Evolutionary conservation across 306 rosid genomes (phyloP).

Genomic region (Albizia julibrissin): DNA sequence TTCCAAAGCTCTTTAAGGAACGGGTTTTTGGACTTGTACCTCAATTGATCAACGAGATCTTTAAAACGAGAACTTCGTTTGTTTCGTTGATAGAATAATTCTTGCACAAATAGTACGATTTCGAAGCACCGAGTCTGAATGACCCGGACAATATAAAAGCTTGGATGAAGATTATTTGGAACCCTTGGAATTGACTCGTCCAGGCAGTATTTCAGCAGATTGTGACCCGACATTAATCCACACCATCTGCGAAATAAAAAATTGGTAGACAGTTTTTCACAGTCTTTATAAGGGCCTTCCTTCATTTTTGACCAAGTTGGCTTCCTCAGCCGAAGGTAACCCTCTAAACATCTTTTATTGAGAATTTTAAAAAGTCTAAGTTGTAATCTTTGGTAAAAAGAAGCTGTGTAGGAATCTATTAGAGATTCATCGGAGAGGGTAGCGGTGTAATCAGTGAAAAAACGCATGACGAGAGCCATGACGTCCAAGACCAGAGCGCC

Average conservation of each 20-base stretch:
- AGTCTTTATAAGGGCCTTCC: background rate
- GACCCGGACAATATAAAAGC: accelerated
- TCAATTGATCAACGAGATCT: background rate
- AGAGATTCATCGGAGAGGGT: background rate
- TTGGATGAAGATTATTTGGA: background rate
- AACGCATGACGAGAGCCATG: background rate
- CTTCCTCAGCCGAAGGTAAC: background rate
- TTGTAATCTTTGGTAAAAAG: background rate
- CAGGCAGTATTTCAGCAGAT: background rate
- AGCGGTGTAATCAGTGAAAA: background rate
- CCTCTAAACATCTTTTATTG: background rate
- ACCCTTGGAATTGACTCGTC: background rate
- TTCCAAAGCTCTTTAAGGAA: background rate
- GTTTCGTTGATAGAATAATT: background rate
- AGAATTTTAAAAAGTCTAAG: background rate
- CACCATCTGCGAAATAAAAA: background rate
- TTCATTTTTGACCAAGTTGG: background rate
- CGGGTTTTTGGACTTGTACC: background rate
- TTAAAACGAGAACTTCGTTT: background rate
- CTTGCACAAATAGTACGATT: accelerated
- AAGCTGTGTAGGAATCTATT: background rate
- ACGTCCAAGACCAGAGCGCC: background rate
- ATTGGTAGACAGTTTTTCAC: background rate
- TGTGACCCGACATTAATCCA: background rate
- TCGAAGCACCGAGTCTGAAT: background rate